Conservation (phyloP, 352 stramenopile genomes). For the Nothophytophthora sp. region DNA sequence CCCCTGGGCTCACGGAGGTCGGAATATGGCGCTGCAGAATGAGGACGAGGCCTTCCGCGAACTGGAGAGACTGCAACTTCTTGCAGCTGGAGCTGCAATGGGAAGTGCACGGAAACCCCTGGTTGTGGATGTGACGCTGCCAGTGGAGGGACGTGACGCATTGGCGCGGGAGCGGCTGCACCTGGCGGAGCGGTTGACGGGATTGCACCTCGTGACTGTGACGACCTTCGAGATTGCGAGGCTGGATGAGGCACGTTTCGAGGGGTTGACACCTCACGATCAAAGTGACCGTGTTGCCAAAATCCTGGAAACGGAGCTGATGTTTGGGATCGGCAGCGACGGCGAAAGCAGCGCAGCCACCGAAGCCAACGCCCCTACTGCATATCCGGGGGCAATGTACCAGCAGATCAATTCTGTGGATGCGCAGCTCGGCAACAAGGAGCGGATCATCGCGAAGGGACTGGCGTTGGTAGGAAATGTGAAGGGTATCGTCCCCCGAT, state of each 20-base stretch:
- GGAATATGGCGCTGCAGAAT: constrained; percentile 63
- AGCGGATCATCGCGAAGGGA: constrained; percentile 33
- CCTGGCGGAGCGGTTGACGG: constrained; percentile 36
- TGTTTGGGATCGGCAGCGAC: constrained; percentile 52
- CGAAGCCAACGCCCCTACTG: too few relatives aligned
- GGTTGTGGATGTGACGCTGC: constrained; percentile 57
- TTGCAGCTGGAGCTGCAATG: constrained; percentile 2
- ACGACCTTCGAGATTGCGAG: constrained; percentile 51
- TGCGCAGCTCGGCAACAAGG: constrained; percentile 11
- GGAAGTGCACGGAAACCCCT: constrained; percentile 12
- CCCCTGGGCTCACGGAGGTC: constrained; percentile 33
- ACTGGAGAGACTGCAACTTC: constrained; percentile 44
- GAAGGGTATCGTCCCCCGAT: too few relatives aligned
- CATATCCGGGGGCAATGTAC: constrained; percentile 62
- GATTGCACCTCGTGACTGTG: constrained; percentile 50
- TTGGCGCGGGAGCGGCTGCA: constrained; percentile 29
- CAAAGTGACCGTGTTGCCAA: constrained; percentile 57
- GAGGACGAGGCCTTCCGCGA: constrained; percentile 80
- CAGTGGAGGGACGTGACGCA: constrained; percentile 46
- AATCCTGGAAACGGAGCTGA: constrained; percentile 58
- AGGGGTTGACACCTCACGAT: constrained; percentile 20
- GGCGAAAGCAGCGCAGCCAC: too few relatives aligned
- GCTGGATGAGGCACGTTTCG: constrained; percentile 9
- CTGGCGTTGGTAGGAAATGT: constrained; percentile 27
- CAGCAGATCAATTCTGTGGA: constrained; percentile 50